Conservation (phyloP, 2,329 filamentous ascomycete species). For the Aspergillus sp. region DNA sequence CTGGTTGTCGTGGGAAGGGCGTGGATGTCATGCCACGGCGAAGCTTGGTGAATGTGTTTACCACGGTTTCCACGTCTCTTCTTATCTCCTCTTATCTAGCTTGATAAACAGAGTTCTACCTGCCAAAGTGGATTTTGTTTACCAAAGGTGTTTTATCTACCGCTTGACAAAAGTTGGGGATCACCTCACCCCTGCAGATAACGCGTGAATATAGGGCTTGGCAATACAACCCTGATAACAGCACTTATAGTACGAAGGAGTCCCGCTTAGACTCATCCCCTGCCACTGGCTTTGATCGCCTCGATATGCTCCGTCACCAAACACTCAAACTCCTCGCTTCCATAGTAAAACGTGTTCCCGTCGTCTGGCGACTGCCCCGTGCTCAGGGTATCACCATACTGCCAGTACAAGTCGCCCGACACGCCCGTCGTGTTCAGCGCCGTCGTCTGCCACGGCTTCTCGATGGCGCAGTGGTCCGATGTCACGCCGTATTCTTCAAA, state of each 20-base stretch:
- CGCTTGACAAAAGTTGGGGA: background rate
- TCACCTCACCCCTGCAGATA: background rate
- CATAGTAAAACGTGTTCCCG: slow-evolving; percentile 35
- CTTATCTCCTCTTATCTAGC: no score
- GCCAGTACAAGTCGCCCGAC: slow-evolving; percentile 42
- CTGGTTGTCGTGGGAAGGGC: background rate
- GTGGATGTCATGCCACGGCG: no score
- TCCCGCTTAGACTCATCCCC: background rate
- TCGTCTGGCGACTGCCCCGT: slow-evolving; percentile 30
- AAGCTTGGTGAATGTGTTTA: background rate
- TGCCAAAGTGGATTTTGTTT: no score
- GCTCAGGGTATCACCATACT: slow-evolving; percentile 34
- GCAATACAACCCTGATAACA: no score
- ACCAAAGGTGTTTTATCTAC: no score
- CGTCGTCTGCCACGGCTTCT: slow-evolving; percentile 38
- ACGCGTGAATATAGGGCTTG: no score
- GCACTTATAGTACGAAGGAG: no score
- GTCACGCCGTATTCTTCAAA: slow-evolving; percentile 43
- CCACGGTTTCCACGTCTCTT: no score
- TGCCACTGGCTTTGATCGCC: slow-evolving; percentile 11
- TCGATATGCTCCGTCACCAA: slow-evolving; percentile 34
- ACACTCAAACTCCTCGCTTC: slow-evolving; percentile 29
- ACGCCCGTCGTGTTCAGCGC: slow-evolving; percentile 34
- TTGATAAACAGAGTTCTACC: no score
- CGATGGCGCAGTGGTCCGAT: slow-evolving; percentile 26